These are phyloP conservation scores for Globisporangium rhizosaccharum DNA, from an alignment of 352 stramenopile genomes.

Conservation along the genomic window DNA sequence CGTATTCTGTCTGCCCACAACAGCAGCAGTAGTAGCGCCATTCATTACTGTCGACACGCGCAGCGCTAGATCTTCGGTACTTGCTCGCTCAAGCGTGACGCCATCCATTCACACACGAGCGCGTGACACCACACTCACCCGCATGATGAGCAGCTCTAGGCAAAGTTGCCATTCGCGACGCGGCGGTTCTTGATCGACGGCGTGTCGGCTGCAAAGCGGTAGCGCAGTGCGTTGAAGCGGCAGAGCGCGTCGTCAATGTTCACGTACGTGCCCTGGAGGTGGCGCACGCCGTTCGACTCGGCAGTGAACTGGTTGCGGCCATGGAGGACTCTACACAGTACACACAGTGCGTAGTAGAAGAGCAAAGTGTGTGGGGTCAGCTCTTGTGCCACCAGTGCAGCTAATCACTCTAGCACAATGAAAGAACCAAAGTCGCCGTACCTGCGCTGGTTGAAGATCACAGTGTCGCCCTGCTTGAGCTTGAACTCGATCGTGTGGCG, in stretches of 20 bases:
- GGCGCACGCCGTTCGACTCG: constrained; percentile 62
- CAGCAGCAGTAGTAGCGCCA: not conserved
- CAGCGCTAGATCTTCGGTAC: not conserved
- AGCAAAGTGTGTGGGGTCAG: not conserved
- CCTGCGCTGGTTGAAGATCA: constrained; percentile 84
- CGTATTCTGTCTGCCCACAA: not conserved
- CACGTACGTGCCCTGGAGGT: constrained; percentile 83
- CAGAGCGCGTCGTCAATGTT: constrained; percentile 87
- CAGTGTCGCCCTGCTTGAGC: constrained; percentile 69
- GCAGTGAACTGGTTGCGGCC: constrained; percentile 71
- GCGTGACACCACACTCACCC: not conserved
- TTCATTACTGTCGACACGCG: not conserved
- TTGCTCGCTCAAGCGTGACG: not conserved
- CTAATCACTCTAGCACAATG: too few relatives aligned
- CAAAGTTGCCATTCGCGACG: constrained; percentile 69
- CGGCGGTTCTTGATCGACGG: constrained; percentile 52
- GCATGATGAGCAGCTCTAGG: constrained; percentile 16
- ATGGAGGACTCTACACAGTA: constrained; percentile 47
- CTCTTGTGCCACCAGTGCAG: not conserved
- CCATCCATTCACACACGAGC: not conserved
- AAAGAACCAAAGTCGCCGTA: constrained; percentile 4
- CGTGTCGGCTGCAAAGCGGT: constrained; percentile 40
- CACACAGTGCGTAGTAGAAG: not conserved
- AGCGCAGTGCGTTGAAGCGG: constrained; percentile 70
- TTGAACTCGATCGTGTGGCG: constrained; percentile 73